Evolutionary conservation across 208 protist species (phyloP), one percentile per base, ranked within the genome.

Genomic region (Acanthamoeba castellanii): DNA sequence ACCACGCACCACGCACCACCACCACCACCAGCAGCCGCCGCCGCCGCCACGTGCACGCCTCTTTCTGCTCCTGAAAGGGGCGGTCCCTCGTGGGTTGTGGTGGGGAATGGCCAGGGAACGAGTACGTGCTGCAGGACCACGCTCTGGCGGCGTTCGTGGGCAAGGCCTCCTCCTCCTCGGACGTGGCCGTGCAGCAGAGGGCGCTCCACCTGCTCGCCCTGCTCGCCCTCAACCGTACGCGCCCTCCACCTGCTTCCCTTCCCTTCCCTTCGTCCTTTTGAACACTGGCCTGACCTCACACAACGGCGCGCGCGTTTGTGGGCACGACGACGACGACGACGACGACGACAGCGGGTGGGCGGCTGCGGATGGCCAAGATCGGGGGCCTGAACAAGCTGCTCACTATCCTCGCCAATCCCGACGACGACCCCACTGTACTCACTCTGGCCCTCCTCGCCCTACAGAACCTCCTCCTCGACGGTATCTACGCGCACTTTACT

Each of bases 351-450:
- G 85, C 85, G 3, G 37, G 27, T 22, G 59, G 27, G 3, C 52
- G 85, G 3, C 50, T 92, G 34, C 50, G 47, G 37, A 52, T 92
- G 4, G 85, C 85, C n/a, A 92, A 72, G 34, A 7, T 74, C 6
- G 85, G 85, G 4, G 85, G 59, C 45, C 85, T 92, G 6, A 92
- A 74, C 27, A 57, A 61, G 78, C 78, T 87, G 47, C 78, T 87
- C 22, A 61, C 78, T 9, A 87, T 87, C 32, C n/a, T 87, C 1
- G 52, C 78, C 47, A 47, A 87, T 47, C 78, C 78, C 1, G 78
- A 87, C 6, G 78, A 87, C 78, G 13, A 61, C 9, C 78, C 78
- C n/a, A 61, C 22, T 0, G 45, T 87, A 3, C 78, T 87, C 78
- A 61, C 78, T 3, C 37, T 87, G 14, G 78, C 78, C 27, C 3